Percentiles rank a stretch among this genome's conserved stretches.
phyloP scores from a whole-genome alignment of 441 rosid genomes.

The Adansonia madagascariensis region DNA sequence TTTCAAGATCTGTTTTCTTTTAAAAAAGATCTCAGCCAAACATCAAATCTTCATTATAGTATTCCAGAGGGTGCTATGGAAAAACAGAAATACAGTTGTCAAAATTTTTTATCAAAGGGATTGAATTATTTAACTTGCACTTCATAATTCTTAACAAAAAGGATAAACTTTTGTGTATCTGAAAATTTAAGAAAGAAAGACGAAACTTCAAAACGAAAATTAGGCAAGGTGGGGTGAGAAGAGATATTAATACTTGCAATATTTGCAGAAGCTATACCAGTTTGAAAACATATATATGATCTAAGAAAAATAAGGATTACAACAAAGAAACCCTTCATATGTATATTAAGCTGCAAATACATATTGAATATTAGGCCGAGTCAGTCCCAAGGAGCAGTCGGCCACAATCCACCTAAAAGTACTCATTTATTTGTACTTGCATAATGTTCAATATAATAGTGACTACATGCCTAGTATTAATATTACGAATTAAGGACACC shows the following conservation, averaged over 20 bases:
- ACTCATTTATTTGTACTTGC: conserved; percentile 40
- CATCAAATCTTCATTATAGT: background rate
- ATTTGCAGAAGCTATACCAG: background rate
- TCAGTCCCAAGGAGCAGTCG: conserved; percentile 41
- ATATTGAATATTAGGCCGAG: conserved; percentile 41
- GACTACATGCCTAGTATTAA: conserved; percentile 25
- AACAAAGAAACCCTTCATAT: conserved; percentile 33
- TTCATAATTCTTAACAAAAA: background rate
- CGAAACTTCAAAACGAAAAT: background rate
- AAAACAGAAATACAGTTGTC: background rate
- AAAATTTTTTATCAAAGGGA: background rate
- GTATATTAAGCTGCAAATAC: conserved; percentile 32
- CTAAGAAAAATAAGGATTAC: conserved; percentile 26
- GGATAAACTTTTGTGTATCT: background rate
- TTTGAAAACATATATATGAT: conserved; percentile 14
- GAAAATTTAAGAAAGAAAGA: background rate
- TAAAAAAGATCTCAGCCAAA: background rate
- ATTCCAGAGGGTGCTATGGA: background rate
- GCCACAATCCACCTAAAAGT: conserved; percentile 36
- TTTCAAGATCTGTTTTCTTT: background rate
- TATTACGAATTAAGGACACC: conserved; percentile 34
- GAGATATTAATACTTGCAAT: background rate
- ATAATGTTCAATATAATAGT: conserved; percentile 25
- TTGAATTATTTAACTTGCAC: background rate
- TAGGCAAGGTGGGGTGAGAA: background rate